These are phyloP conservation scores for Candida boleticola DNA, from an alignment of 805 yeast genomes.

Conservation along the genomic window DNA sequence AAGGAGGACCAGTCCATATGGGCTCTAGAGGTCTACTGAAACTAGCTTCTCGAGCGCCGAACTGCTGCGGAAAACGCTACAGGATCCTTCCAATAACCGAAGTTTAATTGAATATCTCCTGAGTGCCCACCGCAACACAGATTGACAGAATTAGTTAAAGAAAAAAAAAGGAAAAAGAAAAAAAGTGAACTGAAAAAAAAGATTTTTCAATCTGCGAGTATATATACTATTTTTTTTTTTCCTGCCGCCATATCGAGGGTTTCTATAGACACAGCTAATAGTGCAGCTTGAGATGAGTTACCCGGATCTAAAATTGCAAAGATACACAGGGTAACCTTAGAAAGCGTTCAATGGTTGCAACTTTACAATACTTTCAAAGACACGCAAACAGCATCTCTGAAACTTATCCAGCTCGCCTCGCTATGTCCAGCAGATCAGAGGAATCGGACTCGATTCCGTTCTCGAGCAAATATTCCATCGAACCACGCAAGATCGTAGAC, in stretches of 20 bases:
- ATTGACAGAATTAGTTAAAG: slow-evolving; percentile 34
- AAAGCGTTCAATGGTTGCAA: no score
- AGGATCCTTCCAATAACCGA: slow-evolving; percentile 27
- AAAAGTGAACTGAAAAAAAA: neutral
- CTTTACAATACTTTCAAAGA: no score
- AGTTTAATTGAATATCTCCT: slow-evolving; percentile 27
- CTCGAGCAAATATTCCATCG: slow-evolving; percentile 27
- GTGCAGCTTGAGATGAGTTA: slow-evolving; percentile 9
- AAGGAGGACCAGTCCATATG: slow-evolving; percentile 30
- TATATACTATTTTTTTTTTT: slow-evolving; percentile 1
- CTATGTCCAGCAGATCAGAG: no score
- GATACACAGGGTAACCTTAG: no score
- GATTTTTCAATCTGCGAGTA: neutral
- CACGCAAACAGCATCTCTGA: no score
- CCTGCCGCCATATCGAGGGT: no score
- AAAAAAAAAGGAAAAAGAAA: slow-evolving; percentile 11
- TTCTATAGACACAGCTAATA: no score
- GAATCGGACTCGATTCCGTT: slow-evolving; percentile 29
- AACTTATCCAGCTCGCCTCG: no score
- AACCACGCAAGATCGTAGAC: slow-evolving; percentile 34
- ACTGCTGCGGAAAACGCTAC: slow-evolving; percentile 47
- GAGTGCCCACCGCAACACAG: slow-evolving; percentile 54
- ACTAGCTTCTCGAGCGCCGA: slow-evolving; percentile 78
- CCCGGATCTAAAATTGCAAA: slow-evolving; percentile 11
- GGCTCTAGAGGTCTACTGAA: slow-evolving; percentile 15